phyloP scores from a whole-genome alignment of 2,329 filamentous ascomycete species.

The Lachnellula arida region DNA sequence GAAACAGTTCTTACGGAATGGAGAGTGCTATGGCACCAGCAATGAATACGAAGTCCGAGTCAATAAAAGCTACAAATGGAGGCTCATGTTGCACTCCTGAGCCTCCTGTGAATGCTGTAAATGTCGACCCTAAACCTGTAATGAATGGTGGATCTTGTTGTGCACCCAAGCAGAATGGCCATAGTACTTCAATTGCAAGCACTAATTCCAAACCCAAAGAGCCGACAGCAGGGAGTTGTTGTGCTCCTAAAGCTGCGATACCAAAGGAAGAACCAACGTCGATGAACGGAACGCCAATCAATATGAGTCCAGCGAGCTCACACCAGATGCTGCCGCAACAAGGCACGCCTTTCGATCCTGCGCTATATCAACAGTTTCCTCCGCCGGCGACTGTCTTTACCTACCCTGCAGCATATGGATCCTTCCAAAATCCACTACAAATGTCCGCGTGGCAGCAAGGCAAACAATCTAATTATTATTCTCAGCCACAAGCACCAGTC shows the following conservation, averaged over 20 bases:
- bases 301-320: slow-evolving; percentile 24
- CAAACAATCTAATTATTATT: slow-evolving; percentile 36
- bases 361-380: slow-evolving; percentile 21
- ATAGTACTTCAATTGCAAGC: slow-evolving; percentile 21
- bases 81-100: slow-evolving; percentile 13
- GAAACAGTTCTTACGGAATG: slow-evolving; percentile 16
- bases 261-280: slow-evolving; percentile 19
- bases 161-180: slow-evolving; percentile 21
- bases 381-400: slow-evolving; percentile 45
- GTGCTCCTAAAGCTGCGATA: slow-evolving; percentile 31
- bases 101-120: background rate
- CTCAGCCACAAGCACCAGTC: slow-evolving; percentile 31
- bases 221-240: slow-evolving; percentile 32
- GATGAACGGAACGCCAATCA: slow-evolving; percentile 6
- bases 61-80: slow-evolving; percentile 12
- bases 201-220: slow-evolving; percentile 18
- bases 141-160: slow-evolving; percentile 13
- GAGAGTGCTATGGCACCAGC: slow-evolving; percentile 22
- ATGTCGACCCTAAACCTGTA: background rate
- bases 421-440: slow-evolving; percentile 50
- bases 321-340: slow-evolving; percentile 21
- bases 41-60: slow-evolving; percentile 11
- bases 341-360: slow-evolving; percentile 19
- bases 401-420: slow-evolving; percentile 51
- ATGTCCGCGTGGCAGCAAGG: slow-evolving; percentile 49